Base-by-base conservation (phyloP, 2,329 filamentous ascomycete species). In the Nectriaceae sp. region DNA sequence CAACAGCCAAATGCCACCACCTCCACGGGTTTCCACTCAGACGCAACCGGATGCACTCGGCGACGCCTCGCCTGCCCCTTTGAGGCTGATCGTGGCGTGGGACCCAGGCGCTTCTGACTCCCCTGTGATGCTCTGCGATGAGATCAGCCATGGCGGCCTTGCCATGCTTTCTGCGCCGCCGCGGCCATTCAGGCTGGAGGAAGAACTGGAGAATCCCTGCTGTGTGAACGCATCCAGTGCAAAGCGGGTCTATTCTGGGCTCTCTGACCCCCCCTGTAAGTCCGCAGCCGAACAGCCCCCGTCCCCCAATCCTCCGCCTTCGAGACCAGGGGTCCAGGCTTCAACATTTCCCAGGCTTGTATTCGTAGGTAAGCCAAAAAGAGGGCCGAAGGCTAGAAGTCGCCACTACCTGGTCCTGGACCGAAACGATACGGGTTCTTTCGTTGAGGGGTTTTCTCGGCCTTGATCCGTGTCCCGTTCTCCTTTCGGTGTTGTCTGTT, bases 391-490 rank as follows among this genome's bases (percentile, higher is more conserved):
- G 24, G 6, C 24, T 6, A 29, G 6, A 29, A 29, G 24, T 29
- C 24, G 24, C 24, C 24, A 29, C 24, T 29, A 6, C 24, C 13
- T 13, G 24, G 6, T 13, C 24, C 24, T 29, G 24, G 13, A 29
- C 24, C 24, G 6, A 13, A 13, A 13, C 24, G 24, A 29, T 29
- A 29, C 24, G 6, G 24, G 37, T 11, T 11, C 16, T 16, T 46
- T 24, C 53, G 21, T 52, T 63, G 60, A 63, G 60, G 60, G 60
- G 60, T 63, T 63, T 55, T 61, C 51, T 46, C 46, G 50, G 50
- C 50, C 50, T 58, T 42, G 36, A 36, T 57, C 58, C 60, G 53
- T 55, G 55, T 58, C 55, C 44, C 49, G 40, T 21, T 13, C 33
- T 15, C 44, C 19, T 44, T 33, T 49, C 18, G 22, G 44, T 24